Percentiles rank a stretch among this genome's conserved stretches.
These are phyloP conservation scores for Limtongozyma cylindracea DNA, from an alignment of 805 yeast species.

Conservation along the genomic window DNA sequence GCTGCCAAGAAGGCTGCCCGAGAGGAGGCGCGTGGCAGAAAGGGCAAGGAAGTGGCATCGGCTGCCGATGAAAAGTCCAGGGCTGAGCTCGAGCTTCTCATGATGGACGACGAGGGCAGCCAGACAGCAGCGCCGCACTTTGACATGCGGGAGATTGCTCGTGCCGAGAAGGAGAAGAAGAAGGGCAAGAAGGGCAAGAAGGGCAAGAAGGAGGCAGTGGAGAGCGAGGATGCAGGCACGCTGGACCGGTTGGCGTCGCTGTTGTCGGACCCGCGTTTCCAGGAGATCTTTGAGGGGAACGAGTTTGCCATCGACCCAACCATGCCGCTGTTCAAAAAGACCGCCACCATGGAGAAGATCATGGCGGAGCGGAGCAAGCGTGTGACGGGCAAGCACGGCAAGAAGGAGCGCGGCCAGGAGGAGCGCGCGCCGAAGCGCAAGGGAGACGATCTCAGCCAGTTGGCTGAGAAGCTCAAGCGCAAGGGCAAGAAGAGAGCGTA, in stretches of 20 bases:
- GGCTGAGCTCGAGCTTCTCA: constrained; percentile 52
- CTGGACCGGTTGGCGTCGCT: constrained; percentile 38
- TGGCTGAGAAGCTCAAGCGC: no score
- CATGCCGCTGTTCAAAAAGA: constrained; percentile 70
- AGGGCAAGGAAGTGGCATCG: not conserved
- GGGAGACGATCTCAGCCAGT: no score
- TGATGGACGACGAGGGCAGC: constrained; percentile 23
- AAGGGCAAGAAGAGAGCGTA: no score
- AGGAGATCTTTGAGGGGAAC: constrained; percentile 59
- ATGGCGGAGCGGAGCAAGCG: constrained; percentile 43
- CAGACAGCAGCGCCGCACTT: constrained; percentile 43
- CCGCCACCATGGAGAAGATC: constrained; percentile 66
- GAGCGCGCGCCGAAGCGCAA: no score
- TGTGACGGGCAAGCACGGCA: no score
- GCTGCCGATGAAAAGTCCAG: constrained; percentile 7
- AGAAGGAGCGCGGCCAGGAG: no score
- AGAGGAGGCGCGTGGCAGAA: constrained; percentile 4
- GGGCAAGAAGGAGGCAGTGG: constrained; percentile 10
- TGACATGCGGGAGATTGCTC: constrained; percentile 52
- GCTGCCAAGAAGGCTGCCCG: constrained; percentile 6
- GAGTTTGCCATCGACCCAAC: constrained; percentile 91
- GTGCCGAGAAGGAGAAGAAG: constrained; percentile 43
- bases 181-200: constrained; percentile 16
- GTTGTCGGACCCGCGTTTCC: constrained; percentile 66
- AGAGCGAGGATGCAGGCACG: constrained; percentile 18